Conservation (phyloP, 257 asterid genomes). For the Paraleonurus japonicus region DNA sequence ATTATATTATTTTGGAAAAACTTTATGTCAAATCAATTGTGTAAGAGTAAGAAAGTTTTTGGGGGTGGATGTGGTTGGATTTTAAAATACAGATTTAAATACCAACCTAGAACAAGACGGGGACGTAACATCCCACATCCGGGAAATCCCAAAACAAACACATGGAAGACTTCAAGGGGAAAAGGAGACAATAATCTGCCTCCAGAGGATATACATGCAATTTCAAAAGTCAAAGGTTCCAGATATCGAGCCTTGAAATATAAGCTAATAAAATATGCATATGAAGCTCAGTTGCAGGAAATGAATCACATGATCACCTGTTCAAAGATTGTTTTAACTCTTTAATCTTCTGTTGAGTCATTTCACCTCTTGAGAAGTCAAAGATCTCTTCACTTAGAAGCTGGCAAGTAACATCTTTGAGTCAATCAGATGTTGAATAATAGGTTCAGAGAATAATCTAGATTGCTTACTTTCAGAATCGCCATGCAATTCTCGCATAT, state of each 20-base stretch:
- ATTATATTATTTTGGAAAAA: no score
- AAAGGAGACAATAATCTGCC: neutral
- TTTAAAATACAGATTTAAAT: no score
- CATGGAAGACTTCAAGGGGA: neutral
- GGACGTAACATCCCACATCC: no score
- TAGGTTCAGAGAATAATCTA: neutral
- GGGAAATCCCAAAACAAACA: neutral
- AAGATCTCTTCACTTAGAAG: conserved; percentile 98
- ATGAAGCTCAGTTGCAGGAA: neutral
- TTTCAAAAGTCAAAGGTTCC: neutral
- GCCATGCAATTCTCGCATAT: conserved; percentile 99
- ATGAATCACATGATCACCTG: conserved; percentile 49
- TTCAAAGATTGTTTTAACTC: conserved; percentile 91
- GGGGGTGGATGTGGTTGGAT: no score
- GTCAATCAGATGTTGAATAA: conserved; percentile 28
- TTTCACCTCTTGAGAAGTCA: conserved; percentile 98
- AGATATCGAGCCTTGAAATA: conserved; percentile 12
- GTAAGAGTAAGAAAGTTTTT: no score
- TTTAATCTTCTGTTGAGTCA: conserved; percentile 97
- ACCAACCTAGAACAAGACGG: no score
- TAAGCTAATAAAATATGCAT: neutral
- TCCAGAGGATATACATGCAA: neutral
- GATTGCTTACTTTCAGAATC: conserved; percentile 67
- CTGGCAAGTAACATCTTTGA: conserved; percentile 41
- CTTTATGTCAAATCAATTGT: no score